Percentiles rank a stretch among this genome's conserved stretches.
phyloP scores from a whole-genome alignment of 495 filamentous ascomycete species.

The Bathelium albidoporum region DNA sequence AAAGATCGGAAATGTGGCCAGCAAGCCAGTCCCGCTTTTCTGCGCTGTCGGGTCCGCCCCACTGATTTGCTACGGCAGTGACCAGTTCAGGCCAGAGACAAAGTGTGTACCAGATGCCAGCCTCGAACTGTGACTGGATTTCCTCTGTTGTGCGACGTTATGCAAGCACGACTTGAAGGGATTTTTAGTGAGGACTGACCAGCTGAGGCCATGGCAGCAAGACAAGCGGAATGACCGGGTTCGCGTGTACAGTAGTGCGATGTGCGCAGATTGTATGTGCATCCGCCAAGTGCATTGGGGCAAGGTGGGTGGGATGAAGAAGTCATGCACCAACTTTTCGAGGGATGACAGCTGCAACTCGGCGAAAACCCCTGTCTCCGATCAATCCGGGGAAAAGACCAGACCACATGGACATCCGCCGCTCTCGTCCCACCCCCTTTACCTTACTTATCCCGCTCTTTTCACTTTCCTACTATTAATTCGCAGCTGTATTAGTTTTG shows the following conservation, averaged over 20 bases:
- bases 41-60: slow-evolving; percentile 73
- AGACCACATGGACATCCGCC: background rate
- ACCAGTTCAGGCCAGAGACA: slow-evolving; percentile 78
- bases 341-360: slow-evolving; percentile 1
- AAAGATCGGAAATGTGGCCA: slow-evolving; percentile 75
- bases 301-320: background rate
- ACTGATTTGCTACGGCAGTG: slow-evolving; percentile 74
- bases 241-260: background rate
- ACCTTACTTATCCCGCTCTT: background rate
- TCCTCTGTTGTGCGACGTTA: slow-evolving; percentile 16
- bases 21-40: slow-evolving; percentile 97
- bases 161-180: background rate
- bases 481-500: background rate
- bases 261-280: background rate
- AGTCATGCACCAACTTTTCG: background rate
- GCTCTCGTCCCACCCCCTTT: background rate
- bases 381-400: background rate
- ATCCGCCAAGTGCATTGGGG: background rate
- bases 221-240: too few relatives aligned
- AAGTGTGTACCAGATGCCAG: slow-evolving; percentile 67
- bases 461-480: background rate
- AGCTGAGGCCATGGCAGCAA: background rate
- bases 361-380: background rate
- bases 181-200: background rate
- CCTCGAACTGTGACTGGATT: slow-evolving; percentile 37